Evolutionary conservation across 23 red algal genomes (phyloP), one percentile per base, ranked within the genome.

Genomic region (Gracilaria gracilis): DNA sequence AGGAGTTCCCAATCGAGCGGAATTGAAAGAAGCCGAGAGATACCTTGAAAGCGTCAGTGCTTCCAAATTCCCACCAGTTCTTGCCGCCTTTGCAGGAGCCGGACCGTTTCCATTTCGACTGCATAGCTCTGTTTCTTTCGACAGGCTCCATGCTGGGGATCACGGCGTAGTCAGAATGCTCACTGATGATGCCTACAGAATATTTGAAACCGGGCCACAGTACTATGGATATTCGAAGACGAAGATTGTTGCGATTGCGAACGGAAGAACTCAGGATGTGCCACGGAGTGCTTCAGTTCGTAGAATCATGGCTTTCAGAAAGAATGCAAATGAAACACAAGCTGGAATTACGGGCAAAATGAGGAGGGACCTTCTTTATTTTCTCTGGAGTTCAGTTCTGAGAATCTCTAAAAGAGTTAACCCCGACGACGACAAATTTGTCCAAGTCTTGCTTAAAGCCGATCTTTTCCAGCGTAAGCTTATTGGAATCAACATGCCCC

Each of bases 351-450:
- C 34, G 9, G 34, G 73, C 4, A 78, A 49, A 23, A 37, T 78
- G 48, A 32, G 39, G 34, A 47, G 73, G 24, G 39, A 78, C 25
- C 17, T 78, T 29, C 25, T 28, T 49, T 25, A 9, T 54, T 78
- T 78, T 78, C 73, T 78, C 9, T 78, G 36, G 73, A 38, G 24
- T 78, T 44, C 73, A 3, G 73, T 78, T 47, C 49, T 78, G 73
- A 37, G 73, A 14, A 78, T 78, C n/a, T 39, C 73, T 29, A 29
- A 9, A 44, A 37, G 39, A 28, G 48, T 78, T 1, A 78, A 78
- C 9, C 73, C 73, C 9, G 73, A 78, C 12, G 3, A 49, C 19
- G 73, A 78, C 73, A 32, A 32, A 29, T 47, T 78, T 54, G 34
- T 49, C 31, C 73, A 78, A 39, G 24, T 78, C 40, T 54, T 37